These are phyloP conservation scores for Sporothrix inflata DNA, from an alignment of 2,329 filamentous ascomycete genomes.

Conservation along the genomic window DNA sequence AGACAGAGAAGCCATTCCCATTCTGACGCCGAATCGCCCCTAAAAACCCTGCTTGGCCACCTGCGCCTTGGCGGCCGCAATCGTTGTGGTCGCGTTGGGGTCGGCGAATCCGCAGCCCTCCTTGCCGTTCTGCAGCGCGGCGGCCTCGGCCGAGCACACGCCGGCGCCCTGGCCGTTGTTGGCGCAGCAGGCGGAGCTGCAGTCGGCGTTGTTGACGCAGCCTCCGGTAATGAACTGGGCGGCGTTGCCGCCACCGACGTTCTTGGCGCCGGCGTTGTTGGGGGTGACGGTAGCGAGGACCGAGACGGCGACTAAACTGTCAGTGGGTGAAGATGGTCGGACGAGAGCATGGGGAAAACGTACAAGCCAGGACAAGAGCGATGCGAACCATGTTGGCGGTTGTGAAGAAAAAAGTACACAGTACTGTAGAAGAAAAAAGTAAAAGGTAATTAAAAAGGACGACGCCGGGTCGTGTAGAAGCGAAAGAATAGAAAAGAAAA, in stretches of 20 bases:
- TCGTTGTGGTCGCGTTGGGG: constrained; percentile 39
- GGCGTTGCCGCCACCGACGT: constrained; percentile 39
- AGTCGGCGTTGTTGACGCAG: constrained; percentile 41
- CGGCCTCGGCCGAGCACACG: constrained; percentile 41
- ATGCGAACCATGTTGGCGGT: constrained; percentile 41
- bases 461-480: constrained; percentile 29
- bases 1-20: background rate
- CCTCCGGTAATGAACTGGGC: constrained; percentile 43
- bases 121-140: constrained; percentile 42
- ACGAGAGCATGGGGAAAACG: background rate
- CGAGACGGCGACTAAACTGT: constrained; percentile 36
- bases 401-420: constrained; percentile 22
- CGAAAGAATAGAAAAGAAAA: background rate
- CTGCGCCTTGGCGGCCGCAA: constrained; percentile 41
- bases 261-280: constrained; percentile 41
- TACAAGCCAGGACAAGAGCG: constrained; percentile 37
- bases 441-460: constrained; percentile 12
- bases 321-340: background rate
- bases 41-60: constrained; percentile 42
- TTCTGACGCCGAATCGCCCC: background rate
- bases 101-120: constrained; percentile 41
- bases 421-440: constrained; percentile 22
- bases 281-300: constrained; percentile 38
- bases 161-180: constrained; percentile 38
- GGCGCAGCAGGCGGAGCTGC: constrained; percentile 38